Evolutionary conservation across 2,329 filamentous ascomycete genomes (phyloP).

Genomic region (Cercospora brassicicola): DNA sequence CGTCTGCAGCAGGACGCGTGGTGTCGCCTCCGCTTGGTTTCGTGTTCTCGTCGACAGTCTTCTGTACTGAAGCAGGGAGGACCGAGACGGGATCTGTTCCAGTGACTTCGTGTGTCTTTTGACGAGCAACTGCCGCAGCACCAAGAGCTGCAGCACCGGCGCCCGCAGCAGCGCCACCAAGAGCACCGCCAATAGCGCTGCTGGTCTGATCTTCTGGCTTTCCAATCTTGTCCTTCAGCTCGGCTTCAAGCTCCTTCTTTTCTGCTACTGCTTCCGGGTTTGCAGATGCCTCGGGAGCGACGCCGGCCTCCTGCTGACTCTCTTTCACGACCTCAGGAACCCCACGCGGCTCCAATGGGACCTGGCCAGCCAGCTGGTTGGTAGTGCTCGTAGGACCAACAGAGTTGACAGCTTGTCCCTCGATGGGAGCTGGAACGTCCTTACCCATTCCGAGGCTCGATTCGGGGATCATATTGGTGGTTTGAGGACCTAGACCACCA

Average conservation of each 20-base stretch:
- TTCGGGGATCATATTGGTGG: conserved; percentile 72
- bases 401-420: conserved; percentile 23
- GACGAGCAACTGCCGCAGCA: conserved; percentile 45
- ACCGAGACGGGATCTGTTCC: conserved; percentile 52
- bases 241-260: conserved; percentile 69
- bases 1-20: conserved; percentile 15
- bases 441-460: conserved; percentile 71
- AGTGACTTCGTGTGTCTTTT: conserved; percentile 43
- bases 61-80: conserved; percentile 45
- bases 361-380: conserved; percentile 47
- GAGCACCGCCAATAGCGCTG: conserved; percentile 42
- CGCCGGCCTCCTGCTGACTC: conserved; percentile 66
- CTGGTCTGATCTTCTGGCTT: conserved; percentile 40
- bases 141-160: conserved; percentile 41
- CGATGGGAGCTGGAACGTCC: conserved; percentile 25
- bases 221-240: conserved; percentile 65
- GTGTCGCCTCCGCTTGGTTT: conserved; percentile 13
- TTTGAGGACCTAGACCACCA: conserved; percentile 51
- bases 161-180: conserved; percentile 42
- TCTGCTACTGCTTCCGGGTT: conserved; percentile 65
- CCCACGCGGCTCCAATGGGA: conserved; percentile 47
- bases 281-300: conserved; percentile 64
- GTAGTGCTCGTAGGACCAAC: conserved; percentile 42
- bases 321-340: conserved; percentile 67
- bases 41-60: conserved; percentile 43